Percentiles rank a stretch among this genome's conserved stretches.
These are phyloP conservation scores for Sherardia arvensis DNA, from an alignment of 257 asterid genomes.

Conservation along the genomic window DNA sequence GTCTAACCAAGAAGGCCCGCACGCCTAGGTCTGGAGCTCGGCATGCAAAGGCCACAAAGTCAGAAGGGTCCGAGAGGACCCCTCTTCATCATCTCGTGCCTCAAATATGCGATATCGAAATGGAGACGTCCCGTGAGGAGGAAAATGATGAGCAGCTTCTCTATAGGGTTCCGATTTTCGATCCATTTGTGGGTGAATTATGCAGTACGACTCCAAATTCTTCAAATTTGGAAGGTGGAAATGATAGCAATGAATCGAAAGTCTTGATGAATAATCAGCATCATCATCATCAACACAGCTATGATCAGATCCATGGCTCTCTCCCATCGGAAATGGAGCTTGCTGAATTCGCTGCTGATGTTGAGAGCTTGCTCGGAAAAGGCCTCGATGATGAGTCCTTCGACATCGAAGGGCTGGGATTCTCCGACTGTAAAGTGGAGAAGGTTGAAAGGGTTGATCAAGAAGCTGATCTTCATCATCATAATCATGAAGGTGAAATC, in stretches of 20 bases:
- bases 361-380: slow-evolving; percentile 62
- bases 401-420: slow-evolving; percentile 59
- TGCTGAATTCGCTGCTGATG: slow-evolving; percentile 75
- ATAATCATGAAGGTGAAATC: slow-evolving; percentile 14
- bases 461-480: not conserved
- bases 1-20: slow-evolving; percentile 60
- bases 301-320: slow-evolving; percentile 38
- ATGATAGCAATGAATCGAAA: slow-evolving; percentile 9
- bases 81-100: slow-evolving; percentile 49
- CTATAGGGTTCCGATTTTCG: slow-evolving; percentile 61
- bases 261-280: not conserved
- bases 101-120: slow-evolving; percentile 46
- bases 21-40: slow-evolving; percentile 33
- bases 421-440: slow-evolving; percentile 29
- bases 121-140: slow-evolving; percentile 33
- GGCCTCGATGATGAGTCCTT: slow-evolving; percentile 63
- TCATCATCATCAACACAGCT: slow-evolving; percentile 10
- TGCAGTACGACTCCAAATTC: slow-evolving; percentile 24
- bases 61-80: slow-evolving; percentile 1
- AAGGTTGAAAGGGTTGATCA: slow-evolving; percentile 36
- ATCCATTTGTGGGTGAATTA: slow-evolving; percentile 41
- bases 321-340: slow-evolving; percentile 72
- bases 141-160: slow-evolving; percentile 57
- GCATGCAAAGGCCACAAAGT: slow-evolving; percentile 8
- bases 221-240: slow-evolving; percentile 3